Conservation (phyloP, 2,329 filamentous ascomycete genomes). For the Aureobasidium sp. region DNA sequence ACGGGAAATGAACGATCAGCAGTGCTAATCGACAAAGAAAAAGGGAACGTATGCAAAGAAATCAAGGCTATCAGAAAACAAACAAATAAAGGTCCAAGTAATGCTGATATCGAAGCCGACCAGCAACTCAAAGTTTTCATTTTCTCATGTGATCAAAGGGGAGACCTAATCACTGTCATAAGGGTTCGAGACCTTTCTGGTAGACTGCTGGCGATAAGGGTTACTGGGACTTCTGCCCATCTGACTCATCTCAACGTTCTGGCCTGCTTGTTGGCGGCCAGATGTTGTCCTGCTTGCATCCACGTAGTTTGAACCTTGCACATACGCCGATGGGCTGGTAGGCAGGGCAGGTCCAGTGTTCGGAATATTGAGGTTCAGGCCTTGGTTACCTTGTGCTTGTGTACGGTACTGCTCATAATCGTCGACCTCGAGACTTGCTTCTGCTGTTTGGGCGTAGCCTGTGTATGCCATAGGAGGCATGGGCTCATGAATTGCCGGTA, state of each 20-base stretch:
- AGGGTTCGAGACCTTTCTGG: background rate
- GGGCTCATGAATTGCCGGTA: slow-evolving; percentile 14
- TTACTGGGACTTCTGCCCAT: slow-evolving; percentile 21
- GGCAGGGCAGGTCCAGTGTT: slow-evolving; percentile 8
- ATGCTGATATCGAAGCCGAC: background rate
- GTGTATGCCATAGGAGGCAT: slow-evolving; percentile 10
- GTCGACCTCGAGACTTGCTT: slow-evolving; percentile 11
- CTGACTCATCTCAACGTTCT: slow-evolving; percentile 21
- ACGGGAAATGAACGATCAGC: background rate
- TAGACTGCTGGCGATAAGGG: slow-evolving; percentile 18
- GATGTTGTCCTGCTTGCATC: background rate
- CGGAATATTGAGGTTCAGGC: slow-evolving; percentile 7
- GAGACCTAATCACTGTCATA: slow-evolving; percentile 6
- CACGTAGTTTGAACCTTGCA: slow-evolving; percentile 9
- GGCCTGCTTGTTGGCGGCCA: slow-evolving; percentile 6
- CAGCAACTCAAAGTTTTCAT: background rate
- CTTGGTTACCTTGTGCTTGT: background rate
- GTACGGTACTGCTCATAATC: slow-evolving; percentile 12
- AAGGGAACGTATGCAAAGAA: background rate
- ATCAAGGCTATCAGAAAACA: background rate
- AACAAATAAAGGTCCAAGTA: background rate
- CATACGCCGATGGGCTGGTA: slow-evolving; percentile 13
- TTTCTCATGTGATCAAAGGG: background rate
- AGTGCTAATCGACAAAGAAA: background rate
- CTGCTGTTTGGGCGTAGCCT: slow-evolving; percentile 4